phyloP scores from a whole-genome alignment of 371 early-diverging fungal genomes.

The Circinella umbellata region DNA sequence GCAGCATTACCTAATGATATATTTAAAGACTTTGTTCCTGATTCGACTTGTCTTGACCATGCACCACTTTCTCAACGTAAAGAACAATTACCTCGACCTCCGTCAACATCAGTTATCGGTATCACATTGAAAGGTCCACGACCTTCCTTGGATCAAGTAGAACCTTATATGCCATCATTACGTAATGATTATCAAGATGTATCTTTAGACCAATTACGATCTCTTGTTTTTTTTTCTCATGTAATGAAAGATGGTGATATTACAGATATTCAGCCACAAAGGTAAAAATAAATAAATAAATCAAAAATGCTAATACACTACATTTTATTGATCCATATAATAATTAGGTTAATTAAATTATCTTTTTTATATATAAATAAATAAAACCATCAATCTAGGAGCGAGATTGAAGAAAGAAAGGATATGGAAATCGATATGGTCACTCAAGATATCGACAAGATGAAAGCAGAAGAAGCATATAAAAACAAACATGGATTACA shows the following conservation, averaged over 20 bases:
- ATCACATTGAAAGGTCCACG: not conserved
- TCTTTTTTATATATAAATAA: not conserved
- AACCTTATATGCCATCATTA: slow-evolving; percentile 30
- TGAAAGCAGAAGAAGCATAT: slow-evolving; percentile 33
- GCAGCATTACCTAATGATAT: slow-evolving; percentile 27
- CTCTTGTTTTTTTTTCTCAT: slow-evolving; percentile 25
- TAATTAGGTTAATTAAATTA: too few species aligned
- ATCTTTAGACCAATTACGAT: slow-evolving; percentile 30
- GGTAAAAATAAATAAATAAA: not conserved
- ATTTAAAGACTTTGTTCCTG: slow-evolving; percentile 26
- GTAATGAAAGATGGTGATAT: slow-evolving; percentile 11
- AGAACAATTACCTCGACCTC: slow-evolving; percentile 15
- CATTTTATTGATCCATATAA: too few species aligned
- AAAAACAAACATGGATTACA: slow-evolving; percentile 51
- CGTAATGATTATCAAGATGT: slow-evolving; percentile 27
- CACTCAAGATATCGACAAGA: slow-evolving; percentile 30
- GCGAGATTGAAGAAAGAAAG: slow-evolving; percentile 37
- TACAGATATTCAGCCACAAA: not conserved
- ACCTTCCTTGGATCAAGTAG: slow-evolving; percentile 5
- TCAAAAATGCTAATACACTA: too few species aligned
- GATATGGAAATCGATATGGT: slow-evolving; percentile 27
- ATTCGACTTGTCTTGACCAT: slow-evolving; percentile 11
- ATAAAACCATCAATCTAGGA: slow-evolving; percentile 9
- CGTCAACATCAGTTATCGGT: slow-evolving; percentile 10
- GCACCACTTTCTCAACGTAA: slow-evolving; percentile 4